These are phyloP conservation scores for Daldinia childiae DNA, from an alignment of 495 filamentous ascomycete genomes.

Conservation along the genomic window DNA sequence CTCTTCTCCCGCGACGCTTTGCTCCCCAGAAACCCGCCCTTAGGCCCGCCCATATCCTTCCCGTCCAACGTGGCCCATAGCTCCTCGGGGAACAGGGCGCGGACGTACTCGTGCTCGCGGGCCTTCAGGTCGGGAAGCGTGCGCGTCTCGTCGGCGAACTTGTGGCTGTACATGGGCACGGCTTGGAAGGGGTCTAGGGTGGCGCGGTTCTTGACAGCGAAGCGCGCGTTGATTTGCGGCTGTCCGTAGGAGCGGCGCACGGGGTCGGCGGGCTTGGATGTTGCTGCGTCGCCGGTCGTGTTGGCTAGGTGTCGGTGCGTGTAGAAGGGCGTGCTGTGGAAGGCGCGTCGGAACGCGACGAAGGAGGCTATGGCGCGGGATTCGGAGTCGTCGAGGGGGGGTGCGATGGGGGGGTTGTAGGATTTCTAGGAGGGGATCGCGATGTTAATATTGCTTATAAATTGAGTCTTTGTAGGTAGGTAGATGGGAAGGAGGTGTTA, in stretches of 20 bases:
- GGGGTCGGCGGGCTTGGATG: slow-evolving; percentile 30
- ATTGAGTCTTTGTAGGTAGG: neutral
- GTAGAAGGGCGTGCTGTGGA: slow-evolving; percentile 61
- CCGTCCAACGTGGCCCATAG: slow-evolving; percentile 62
- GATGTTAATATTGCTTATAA: neutral
- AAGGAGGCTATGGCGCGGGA: slow-evolving; percentile 56
- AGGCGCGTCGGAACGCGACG: slow-evolving; percentile 57
- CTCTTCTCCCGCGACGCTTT: slow-evolving; percentile 19
- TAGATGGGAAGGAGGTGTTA: neutral
- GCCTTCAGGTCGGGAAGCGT: slow-evolving; percentile 57
- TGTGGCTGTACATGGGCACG: slow-evolving; percentile 61
- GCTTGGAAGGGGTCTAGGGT: slow-evolving; percentile 62
- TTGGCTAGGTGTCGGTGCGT: slow-evolving; percentile 51
- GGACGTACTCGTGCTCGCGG: slow-evolving; percentile 52
- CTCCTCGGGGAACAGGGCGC: slow-evolving; percentile 62
- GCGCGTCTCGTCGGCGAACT: slow-evolving; percentile 55
- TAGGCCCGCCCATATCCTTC: slow-evolving; percentile 44
- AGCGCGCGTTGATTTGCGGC: slow-evolving; percentile 61
- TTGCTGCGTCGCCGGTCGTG: slow-evolving; percentile 33
- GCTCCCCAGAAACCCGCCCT: slow-evolving; percentile 31
- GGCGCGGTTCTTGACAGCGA: slow-evolving; percentile 56
- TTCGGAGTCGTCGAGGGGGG: slow-evolving; percentile 52
- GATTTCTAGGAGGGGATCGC: slow-evolving; percentile 41
- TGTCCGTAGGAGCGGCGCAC: slow-evolving; percentile 55
- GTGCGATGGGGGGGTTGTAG: slow-evolving; percentile 54